Conservation (phyloP, 371 early-diverging fungal genomes). For the Phascolomyces articulosus region DNA sequence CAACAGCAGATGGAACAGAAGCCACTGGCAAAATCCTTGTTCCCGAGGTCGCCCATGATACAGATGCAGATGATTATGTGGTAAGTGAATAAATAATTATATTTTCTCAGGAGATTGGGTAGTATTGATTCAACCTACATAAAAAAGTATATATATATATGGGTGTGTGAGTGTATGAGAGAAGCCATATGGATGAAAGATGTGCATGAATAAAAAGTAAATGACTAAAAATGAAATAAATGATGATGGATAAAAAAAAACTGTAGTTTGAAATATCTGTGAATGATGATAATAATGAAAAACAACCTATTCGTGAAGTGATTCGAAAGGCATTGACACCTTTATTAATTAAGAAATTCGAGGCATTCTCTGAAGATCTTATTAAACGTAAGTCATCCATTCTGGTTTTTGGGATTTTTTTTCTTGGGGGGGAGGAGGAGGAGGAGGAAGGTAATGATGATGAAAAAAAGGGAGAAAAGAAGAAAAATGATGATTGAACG, state of each 20-base stretch:
- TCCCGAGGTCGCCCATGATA: slow-evolving; percentile 94
- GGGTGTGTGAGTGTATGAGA: too few relatives aligned
- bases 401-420: slow-evolving; percentile 3
- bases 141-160: too few relatives aligned
- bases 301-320: slow-evolving; percentile 69
- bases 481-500: background rate
- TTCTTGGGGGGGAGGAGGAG: background rate
- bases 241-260: background rate
- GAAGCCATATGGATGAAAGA: too few relatives aligned
- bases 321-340: slow-evolving; percentile 73
- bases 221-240: background rate
- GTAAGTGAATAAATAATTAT: slow-evolving; percentile 40
- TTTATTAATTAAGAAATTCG: slow-evolving; percentile 65
- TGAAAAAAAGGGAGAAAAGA: background rate
- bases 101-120: too few relatives aligned
- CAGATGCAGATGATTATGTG: slow-evolving; percentile 79
- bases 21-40: slow-evolving; percentile 80
- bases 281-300: slow-evolving; percentile 59
- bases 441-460: background rate
- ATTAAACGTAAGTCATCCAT: slow-evolving; percentile 65
- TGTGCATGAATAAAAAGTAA: background rate
- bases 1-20: slow-evolving; percentile 62
- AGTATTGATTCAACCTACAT: too few relatives aligned
- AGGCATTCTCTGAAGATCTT: slow-evolving; percentile 72
- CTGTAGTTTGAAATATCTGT: slow-evolving; percentile 77